Conservation (phyloP, 768 basidiomycete genomes). For the Daedalea quercina region DNA sequence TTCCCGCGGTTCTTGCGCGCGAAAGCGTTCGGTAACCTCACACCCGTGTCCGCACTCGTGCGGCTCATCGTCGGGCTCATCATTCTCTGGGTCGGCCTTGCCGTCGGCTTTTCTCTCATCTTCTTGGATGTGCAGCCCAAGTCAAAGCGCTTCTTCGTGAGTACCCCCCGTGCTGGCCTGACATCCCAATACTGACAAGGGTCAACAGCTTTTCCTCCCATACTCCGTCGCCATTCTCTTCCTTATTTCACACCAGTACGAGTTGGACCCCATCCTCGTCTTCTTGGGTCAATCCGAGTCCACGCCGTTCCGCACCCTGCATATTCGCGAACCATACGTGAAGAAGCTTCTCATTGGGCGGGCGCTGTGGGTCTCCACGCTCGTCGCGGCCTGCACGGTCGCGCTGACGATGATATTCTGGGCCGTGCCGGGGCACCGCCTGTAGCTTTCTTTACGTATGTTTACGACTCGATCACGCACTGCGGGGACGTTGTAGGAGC, state of each 20-base stretch:
- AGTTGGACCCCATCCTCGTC: conserved; percentile 92
- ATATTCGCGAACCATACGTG: conserved; percentile 91
- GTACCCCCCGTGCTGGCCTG: conserved; percentile 27
- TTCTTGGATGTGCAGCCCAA: conserved; percentile 93
- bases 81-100: conserved; percentile 91
- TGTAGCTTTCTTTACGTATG: conserved; percentile 33
- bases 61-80: conserved; percentile 81
- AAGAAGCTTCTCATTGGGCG: conserved; percentile 84
- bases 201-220: conserved; percentile 80
- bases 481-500: conserved; percentile 1
- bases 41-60: conserved; percentile 83
- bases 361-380: conserved; percentile 83
- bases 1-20: conserved; percentile 91
- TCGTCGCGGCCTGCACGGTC: conserved; percentile 71
- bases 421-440: conserved; percentile 90
- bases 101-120: conserved; percentile 83
- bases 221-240: conserved; percentile 86
- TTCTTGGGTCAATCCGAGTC: conserved; percentile 93
- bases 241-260: conserved; percentile 94
- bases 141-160: conserved; percentile 88
- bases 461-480: conserved; percentile 5
- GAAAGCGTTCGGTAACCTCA: conserved; percentile 97
- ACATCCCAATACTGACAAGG: too few species aligned
- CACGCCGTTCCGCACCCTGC: conserved; percentile 91
- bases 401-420: conserved; percentile 89